phyloP scores from a whole-genome alignment of 2,329 filamentous ascomycete genomes.

The Laburnicola sp. region DNA sequence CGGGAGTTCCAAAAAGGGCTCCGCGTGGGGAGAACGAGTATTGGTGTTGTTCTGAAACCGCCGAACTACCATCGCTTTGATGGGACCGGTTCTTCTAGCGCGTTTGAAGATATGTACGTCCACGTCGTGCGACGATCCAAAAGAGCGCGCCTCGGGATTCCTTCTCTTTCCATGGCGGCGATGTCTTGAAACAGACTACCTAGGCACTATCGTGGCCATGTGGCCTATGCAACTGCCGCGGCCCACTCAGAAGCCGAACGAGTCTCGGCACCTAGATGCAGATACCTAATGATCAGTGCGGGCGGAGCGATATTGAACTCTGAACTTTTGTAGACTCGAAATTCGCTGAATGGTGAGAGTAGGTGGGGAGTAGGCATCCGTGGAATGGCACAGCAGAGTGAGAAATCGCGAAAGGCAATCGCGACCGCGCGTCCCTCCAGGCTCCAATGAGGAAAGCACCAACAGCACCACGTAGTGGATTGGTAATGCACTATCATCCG shows the following conservation, averaged over 20 bases:
- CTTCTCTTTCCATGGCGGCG: neutral
- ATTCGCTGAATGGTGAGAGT: too few species aligned
- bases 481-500: neutral
- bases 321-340: too few species aligned
- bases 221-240: neutral
- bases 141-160: too few species aligned
- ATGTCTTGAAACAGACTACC: neutral
- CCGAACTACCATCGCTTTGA: neutral
- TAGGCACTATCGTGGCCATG: neutral
- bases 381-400: too few species aligned
- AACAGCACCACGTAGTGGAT: neutral
- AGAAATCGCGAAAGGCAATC: neutral
- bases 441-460: neutral
- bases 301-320: neutral
- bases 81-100: constrained; percentile 5
- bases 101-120: constrained; percentile 2
- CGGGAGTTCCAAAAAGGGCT: neutral
- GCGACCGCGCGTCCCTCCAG: neutral
- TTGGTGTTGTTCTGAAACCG: neutral
- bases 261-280: neutral
- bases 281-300: neutral
- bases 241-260: neutral
- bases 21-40: neutral
- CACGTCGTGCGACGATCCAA: neutral
- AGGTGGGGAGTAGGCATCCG: too few species aligned